A percentile compares a stretch with the other conserved stretches of the same genome.
These are phyloP conservation scores for Chrysoporthe cubensis DNA, from an alignment of 2,329 filamentous ascomycete genomes.

Conservation along the genomic window DNA sequence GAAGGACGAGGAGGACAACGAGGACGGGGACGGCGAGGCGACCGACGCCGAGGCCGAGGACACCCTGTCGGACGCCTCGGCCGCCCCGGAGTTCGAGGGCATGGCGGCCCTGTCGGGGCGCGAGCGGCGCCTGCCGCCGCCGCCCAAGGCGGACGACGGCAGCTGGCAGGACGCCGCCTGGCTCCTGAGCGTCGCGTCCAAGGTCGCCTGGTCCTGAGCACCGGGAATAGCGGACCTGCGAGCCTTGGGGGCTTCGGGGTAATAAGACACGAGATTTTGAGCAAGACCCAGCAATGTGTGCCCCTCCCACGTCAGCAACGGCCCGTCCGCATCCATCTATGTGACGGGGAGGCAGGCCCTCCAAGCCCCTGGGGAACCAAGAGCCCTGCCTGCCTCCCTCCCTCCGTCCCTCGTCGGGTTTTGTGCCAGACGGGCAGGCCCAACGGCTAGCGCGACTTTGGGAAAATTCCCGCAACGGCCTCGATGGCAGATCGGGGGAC, in stretches of 20 bases:
- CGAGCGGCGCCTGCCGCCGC: constrained; percentile 45
- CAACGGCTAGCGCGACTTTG: constrained; percentile 1
- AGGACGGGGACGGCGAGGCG: constrained; percentile 34
- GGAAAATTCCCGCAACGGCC: background rate
- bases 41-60: constrained; percentile 28
- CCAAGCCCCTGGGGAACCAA: no score
- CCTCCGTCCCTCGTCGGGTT: background rate
- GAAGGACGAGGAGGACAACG: constrained; percentile 56
- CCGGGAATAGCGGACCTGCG: constrained; percentile 5
- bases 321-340: background rate
- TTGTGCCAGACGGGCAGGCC: background rate
- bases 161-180: constrained; percentile 71
- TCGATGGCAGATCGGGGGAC: background rate
- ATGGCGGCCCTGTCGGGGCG: constrained; percentile 48
- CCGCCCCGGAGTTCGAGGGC: constrained; percentile 44
- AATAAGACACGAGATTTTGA: background rate
- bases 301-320: background rate
- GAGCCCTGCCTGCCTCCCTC: background rate
- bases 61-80: constrained; percentile 18
- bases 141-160: constrained; percentile 58
- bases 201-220: constrained; percentile 43
- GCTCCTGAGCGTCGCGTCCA: constrained; percentile 67
- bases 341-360: no score
- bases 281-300: background rate
- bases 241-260: background rate